These are phyloP conservation scores for Emmonsia crescens DNA, from an alignment of 2,329 filamentous ascomycete genomes.

Conservation along the genomic window DNA sequence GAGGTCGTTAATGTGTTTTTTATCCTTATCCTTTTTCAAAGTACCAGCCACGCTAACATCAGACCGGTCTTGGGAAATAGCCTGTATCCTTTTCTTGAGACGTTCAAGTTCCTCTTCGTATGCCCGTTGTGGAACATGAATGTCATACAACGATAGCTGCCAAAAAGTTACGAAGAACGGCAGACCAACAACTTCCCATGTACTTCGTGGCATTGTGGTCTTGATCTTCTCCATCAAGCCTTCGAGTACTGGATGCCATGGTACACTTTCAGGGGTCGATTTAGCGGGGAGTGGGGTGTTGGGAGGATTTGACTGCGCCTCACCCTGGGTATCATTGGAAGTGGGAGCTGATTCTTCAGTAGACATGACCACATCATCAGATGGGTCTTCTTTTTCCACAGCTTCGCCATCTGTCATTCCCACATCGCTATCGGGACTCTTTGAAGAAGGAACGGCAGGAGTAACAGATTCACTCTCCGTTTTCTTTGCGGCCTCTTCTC, in stretches of 20 bases:
- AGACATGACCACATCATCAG: conserved; percentile 11
- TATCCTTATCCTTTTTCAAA: conserved; percentile 57
- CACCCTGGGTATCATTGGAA: conserved; percentile 8
- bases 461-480: conserved; percentile 14
- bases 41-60: conserved; percentile 59
- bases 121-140: conserved; percentile 62
- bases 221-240: conserved; percentile 61
- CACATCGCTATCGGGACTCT: conserved; percentile 18
- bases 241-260: conserved; percentile 60
- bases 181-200: conserved; percentile 61
- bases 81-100: conserved; percentile 55
- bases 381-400: conserved; percentile 24
- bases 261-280: conserved; percentile 31
- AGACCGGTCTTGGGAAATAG: conserved; percentile 58
- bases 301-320: conserved; percentile 9
- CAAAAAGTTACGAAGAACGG: conserved; percentile 88
- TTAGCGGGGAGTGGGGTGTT: conserved; percentile 18
- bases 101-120: conserved; percentile 67
- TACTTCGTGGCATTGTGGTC: conserved; percentile 48
- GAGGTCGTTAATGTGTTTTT: conserved; percentile 57
- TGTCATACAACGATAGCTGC: conserved; percentile 74
- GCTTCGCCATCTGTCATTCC: conserved; percentile 24
- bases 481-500: conserved; percentile 20
- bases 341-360: conserved; percentile 9
- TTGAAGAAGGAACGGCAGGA: conserved; percentile 9